Evolutionary conservation across 768 basidiomycete species (phyloP).

Genomic region (Inosperma sp.): DNA sequence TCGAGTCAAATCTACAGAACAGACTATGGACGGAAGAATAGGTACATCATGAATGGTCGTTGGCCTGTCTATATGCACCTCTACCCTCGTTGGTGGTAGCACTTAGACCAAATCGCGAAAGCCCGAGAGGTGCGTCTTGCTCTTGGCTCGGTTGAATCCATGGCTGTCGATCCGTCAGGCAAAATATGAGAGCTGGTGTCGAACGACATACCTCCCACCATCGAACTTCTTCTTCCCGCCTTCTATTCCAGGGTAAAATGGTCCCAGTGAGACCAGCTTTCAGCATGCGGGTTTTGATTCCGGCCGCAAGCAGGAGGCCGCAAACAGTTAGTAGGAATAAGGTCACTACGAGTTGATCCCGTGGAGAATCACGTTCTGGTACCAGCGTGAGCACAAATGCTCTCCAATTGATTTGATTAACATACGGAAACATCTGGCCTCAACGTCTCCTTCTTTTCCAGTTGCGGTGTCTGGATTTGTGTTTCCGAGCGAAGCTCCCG

Average conservation of each 20-base stretch:
- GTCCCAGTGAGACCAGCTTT: slow-evolving; percentile 64
- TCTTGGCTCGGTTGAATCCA: slow-evolving; percentile 52
- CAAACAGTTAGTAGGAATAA: slow-evolving; percentile 85
- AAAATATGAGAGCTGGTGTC: slow-evolving; percentile 6
- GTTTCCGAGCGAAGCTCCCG: slow-evolving; percentile 76
- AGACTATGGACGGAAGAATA: slow-evolving; percentile 8
- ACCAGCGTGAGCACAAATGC: slow-evolving; percentile 9
- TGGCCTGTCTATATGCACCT: slow-evolving; percentile 45
- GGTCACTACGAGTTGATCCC: slow-evolving; percentile 91
- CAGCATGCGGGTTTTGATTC: slow-evolving; percentile 76
- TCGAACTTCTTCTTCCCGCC: slow-evolving; percentile 43
- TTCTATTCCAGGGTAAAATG: slow-evolving; percentile 51
- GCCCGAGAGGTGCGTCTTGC: slow-evolving; percentile 32
- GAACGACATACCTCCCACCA: slow-evolving; percentile 76
- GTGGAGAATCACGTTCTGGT: slow-evolving; percentile 89
- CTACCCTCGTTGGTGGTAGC: slow-evolving; percentile 26
- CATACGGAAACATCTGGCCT: slow-evolving; percentile 94
- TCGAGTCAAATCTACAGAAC: background rate
- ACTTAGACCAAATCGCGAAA: slow-evolving; percentile 44
- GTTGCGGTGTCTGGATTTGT: slow-evolving; percentile 90
- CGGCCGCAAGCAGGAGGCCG: slow-evolving; percentile 78
- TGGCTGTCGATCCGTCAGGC: slow-evolving; percentile 26
- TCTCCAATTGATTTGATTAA: slow-evolving; percentile 17
- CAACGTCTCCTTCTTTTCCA: slow-evolving; percentile 93
- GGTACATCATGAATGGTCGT: slow-evolving; percentile 19